Conservation (phyloP, 768 basidiomycete species). For the Phlebiopsis gigantea region DNA sequence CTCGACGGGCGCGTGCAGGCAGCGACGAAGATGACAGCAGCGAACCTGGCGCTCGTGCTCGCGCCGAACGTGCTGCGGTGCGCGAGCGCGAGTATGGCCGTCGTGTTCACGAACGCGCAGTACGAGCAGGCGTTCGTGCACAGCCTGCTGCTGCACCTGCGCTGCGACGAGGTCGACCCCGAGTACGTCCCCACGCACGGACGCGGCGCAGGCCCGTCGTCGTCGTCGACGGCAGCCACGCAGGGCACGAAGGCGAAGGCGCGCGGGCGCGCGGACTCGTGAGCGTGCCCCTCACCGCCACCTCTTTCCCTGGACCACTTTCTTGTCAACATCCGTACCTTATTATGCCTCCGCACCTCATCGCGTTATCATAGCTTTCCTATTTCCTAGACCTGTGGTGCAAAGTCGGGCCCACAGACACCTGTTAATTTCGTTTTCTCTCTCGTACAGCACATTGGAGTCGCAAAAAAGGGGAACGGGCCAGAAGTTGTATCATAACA, state of each 20-base stretch:
- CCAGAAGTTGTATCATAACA: too few relatives aligned
- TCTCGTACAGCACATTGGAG: too few relatives aligned
- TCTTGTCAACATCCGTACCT: not conserved
- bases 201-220: slow-evolving; percentile 56
- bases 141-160: slow-evolving; percentile 75
- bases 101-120: slow-evolving; percentile 92
- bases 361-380: too few relatives aligned
- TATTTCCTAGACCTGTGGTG: too few relatives aligned
- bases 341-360: too few relatives aligned
- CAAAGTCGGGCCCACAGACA: too few relatives aligned
- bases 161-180: slow-evolving; percentile 68
- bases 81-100: slow-evolving; percentile 78
- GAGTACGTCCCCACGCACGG: slow-evolving; percentile 79
- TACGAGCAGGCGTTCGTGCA: slow-evolving; percentile 89
- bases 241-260: slow-evolving; percentile 42
- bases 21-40: slow-evolving; percentile 85
- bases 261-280: not conserved
- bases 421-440: too few relatives aligned
- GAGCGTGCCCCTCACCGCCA: not conserved
- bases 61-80: slow-evolving; percentile 88
- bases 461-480: too few relatives aligned
- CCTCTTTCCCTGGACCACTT: not conserved
- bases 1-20: slow-evolving; percentile 68
- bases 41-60: slow-evolving; percentile 86
- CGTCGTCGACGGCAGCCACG: slow-evolving; percentile 23